Base-by-base conservation (phyloP, 257 asterid species). In the Capsicum rhomboideum region DNA sequence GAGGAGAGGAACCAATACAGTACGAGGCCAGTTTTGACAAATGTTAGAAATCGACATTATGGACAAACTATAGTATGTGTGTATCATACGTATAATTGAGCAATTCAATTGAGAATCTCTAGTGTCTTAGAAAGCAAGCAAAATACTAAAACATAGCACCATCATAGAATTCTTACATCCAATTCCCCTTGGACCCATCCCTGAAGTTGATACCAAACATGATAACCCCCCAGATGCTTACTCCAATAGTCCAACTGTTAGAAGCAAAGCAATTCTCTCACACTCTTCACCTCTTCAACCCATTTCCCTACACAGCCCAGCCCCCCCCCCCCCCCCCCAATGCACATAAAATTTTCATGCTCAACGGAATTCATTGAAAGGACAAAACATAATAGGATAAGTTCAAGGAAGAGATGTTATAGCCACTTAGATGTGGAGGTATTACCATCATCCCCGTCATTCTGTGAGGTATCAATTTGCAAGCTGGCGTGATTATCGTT, bases 381-480 rank as follows among this genome's bases (percentile, higher is more conserved):
- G 31, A n/a, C 34, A 40, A 75, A 50, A 75, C 21, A 56, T 16
- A 37, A 54, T 23, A 55, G 40, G 31, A 14, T n/a, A 37, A n/a
- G 18, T 46, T 50, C 40, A 66, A 20, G 6, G 61, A 49, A 54
- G 59, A 75, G 42, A 75, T 28, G 23, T 8, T 46, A 77, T 28
- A 34, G 80, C 72, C 77, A 44, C 46, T 34, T 21, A 79, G 85
- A 53, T 59, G 66, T 28, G 34, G 77, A 31, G 16, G 49, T 49
- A 68, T 42, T 91, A 93, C 94, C 96, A 82, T 91, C 97, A 82
- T 91, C 96, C 29, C 78, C 90, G 67, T 89, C 91, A 67, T 79
- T 87, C 10, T 85, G 44, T n/a, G 84, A 66, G 83, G 85, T 84
- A 87, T 85, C 91, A 61, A 34, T 82, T 40, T 79, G 84, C 86